Evolutionary conservation across 345 rosid species (phyloP).

Genomic region (Aurinia saxatilis): DNA sequence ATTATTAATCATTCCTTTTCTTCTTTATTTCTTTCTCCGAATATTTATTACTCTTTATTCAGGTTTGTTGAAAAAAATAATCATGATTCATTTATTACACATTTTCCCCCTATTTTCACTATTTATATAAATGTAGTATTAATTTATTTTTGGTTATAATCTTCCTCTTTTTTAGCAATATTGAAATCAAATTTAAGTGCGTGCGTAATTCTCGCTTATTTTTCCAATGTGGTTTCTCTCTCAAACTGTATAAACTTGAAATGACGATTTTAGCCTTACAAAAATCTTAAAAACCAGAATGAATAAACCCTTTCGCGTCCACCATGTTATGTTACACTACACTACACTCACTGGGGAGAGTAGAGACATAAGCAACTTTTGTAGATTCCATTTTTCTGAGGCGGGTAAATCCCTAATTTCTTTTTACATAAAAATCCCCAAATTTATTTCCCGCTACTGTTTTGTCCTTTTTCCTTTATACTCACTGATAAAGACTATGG

Average conservation of each 20-base stretch:
- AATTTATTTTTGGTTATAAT: too few relatives aligned
- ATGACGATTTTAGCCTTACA: constrained; percentile 11
- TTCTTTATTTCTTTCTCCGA: neutral
- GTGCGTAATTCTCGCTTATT: constrained; percentile 14
- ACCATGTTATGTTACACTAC: too few relatives aligned
- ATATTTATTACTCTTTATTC: neutral
- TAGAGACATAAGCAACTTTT: neutral
- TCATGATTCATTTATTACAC: neutral
- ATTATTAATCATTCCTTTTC: too few relatives aligned
- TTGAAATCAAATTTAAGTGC: too few relatives aligned
- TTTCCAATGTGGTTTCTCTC: neutral
- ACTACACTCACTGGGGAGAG: neutral
- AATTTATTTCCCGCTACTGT: constrained; percentile 34
- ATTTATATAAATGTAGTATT: neutral
- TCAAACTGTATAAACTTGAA: too few relatives aligned
- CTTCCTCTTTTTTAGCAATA: too few relatives aligned
- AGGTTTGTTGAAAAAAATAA: neutral
- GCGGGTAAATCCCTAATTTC: constrained; percentile 48
- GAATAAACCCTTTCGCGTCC: constrained; percentile 49
- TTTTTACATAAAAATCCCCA: neutral
- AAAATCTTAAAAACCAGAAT: constrained; percentile 35
- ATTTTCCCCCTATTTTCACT: neutral
- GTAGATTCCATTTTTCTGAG: constrained; percentile 29
- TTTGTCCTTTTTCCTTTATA: constrained; percentile 14
- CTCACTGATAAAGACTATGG: constrained; percentile 26